Evolutionary conservation across 225 moss, liverwort and hornwort species (phyloP), one percentile per base, ranked within the genome.

Genomic region (Antitrichia curtipendula): DNA sequence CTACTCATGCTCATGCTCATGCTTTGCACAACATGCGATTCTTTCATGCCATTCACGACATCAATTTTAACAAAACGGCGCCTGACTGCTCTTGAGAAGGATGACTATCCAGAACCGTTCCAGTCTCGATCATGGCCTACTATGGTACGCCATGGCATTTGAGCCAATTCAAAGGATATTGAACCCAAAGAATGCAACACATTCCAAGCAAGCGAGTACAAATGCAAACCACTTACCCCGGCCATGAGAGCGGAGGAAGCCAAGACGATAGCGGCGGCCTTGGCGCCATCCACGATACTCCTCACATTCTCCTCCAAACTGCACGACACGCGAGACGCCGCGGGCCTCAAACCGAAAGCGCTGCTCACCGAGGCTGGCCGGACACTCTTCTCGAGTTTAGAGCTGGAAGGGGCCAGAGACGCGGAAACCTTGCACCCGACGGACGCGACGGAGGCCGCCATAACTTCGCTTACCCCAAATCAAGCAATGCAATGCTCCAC

Each of bases 401-500:
- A 65, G 71, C 70, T 69, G 56, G 75, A 87, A 12, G 79, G 16
- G 23, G 91, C 86, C 86, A 93, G 60, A 21, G 91, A 84, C 8
- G 92, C 90, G 28, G 94, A 57, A 17, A 88, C 93, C 93, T 91
- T 96, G 94, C 94, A 94, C 73, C 93, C 95, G 24, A 91, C 95
- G 76, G 94, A 93, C 74, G 94, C 95, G 66, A 95, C 92, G n/a
- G 96, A 93, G 80, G 96, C 82, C 75, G 97, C 97, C 96, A 95
- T 97, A 27, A 27, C 43, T 71, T 5, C 58, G 85, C 83, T 75
- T 75, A 32, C 63, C 89, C 54, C 47, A 21, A 25, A 75, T 84
- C 69, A 73, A 86, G 32, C 49, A 49, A 84, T 29, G 36, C 81
- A 64, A 36, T 41, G 40, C 57, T 78, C 78, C 17, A 18, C 40